Base-by-base conservation (phyloP, 208 protist species). In the Blastocrithidia nonstop region DNA sequence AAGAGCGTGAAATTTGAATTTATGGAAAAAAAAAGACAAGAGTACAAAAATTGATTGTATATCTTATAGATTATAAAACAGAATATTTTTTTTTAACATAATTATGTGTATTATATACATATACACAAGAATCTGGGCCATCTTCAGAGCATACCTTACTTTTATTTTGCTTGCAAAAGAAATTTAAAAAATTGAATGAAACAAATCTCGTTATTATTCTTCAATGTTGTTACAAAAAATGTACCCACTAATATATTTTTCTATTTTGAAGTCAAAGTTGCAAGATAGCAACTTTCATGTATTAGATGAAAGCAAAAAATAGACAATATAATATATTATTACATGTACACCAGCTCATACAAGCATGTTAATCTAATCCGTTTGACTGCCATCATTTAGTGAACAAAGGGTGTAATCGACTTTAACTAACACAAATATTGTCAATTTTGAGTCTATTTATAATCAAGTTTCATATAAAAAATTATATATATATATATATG, bases 311-410 rank as follows among this genome's bases (percentile, higher is more conserved):
- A 88, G 47, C 0, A 71, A 78, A 11, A 88, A 71, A 6, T 74
- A 71, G 0, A 73, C 79, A 15, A 73, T 67, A 35, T 58, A 59
- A 4, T 57, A 26, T 6, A 88, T 60, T 29, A 88, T 84, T 27
- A 64, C 45, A 15, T 73, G 74, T 2, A 88, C 53, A 41, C 61
- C 44, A 9, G 33, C 33, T 31, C 66, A 79, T 31, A 84, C 65
- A 45, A 55, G 49, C 17, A 76, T 62, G 3, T 66, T 50, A 23
- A 88, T 56, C 6, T 82, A 61, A 3, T 84, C 40, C 46, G 73
- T 84, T 61, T 84, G 80, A n/a, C 79, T 74, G n/a, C 75, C 60
- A 17, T 88, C 79, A 50, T 88, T 74, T 49, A 88, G 82, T 1
- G 84, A 73, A 17, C 79, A 73, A 28, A 57, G 65, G 11, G 84